Evolutionary conservation across 305 asterid species (phyloP), one percentile per base, ranked within the genome.

Genomic region (Fraxinus floribunda): DNA sequence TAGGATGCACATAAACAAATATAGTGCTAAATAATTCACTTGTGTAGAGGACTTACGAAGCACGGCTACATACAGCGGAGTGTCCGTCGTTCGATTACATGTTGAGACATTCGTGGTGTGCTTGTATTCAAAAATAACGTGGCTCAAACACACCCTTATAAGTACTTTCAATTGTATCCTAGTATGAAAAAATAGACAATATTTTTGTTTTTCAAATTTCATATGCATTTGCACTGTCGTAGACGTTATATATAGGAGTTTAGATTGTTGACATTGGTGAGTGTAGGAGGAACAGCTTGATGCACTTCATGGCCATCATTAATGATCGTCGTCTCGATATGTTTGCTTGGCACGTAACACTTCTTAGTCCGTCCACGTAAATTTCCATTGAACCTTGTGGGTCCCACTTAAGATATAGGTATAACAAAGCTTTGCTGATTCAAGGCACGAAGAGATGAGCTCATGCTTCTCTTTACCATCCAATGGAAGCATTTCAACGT

Each of bases 401-500:
- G 8, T n/a, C 0, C 9, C 8, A 55, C 10, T 5, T 55, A 55
- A 52, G 22, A 52, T 52, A 52, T 16, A 16, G 3, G 8, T 52
- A 52, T 16, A 16, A 52, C 64, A 52, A 52, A 52, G 22, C 22
- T 16, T 16, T 52, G 3, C 9, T 16, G 24, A 52, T 52, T 52
- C 24, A 5, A 52, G 6, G 64, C 64, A 52, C 22, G 16, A n/a
- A 16, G 64, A 5, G 22, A 52, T 52, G 64, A 52, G 24, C 64
- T 52, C 62, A 52, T 4, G 62, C 62, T 36, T 44, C 57, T 46
- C 80, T 73, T 76, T 81, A 70, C 29, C 87, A 75, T 86, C 92
- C 91, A 89, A 79, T 87, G 36, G 81, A 84, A 71, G 85, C 57
- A 88, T 32, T 84, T 89, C 78, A 86, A 86, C 57, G 89, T 89